Conservation (phyloP, 116 monocot species). For the Zostera marina region DNA sequence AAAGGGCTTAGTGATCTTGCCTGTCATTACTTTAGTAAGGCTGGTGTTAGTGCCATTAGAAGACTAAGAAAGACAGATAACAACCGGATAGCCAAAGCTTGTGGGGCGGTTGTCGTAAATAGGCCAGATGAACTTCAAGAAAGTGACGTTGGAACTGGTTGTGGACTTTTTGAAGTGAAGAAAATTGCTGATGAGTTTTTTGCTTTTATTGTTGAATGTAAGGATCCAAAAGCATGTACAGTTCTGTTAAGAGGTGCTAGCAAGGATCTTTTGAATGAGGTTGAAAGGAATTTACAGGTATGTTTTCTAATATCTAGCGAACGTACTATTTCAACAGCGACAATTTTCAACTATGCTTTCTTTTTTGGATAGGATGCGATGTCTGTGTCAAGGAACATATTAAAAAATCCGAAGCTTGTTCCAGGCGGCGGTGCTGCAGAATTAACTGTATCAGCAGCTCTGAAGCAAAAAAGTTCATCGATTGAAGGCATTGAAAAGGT, state of each 20-base stretch:
- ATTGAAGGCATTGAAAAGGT: conserved; percentile 96
- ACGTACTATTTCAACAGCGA: background rate
- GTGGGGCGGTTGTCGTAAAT: conserved; percentile 85
- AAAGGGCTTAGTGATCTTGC: conserved; percentile 94
- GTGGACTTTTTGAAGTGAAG: conserved; percentile 84
- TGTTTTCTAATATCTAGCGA: background rate
- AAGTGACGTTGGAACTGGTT: conserved; percentile 85
- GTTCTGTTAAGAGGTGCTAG: conserved; percentile 86
- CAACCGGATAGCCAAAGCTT: conserved; percentile 81
- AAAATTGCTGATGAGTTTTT: conserved; percentile 95
- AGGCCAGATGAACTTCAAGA: conserved; percentile 96
- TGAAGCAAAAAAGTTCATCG: conserved; percentile 92
- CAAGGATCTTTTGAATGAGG: conserved; percentile 94
- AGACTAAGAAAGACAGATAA: conserved; percentile 81
- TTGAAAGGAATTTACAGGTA: conserved; percentile 94
- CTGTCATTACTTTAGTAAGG: conserved; percentile 79
- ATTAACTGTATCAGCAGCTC: conserved; percentile 72
- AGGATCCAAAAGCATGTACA: conserved; percentile 86
- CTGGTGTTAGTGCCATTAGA: conserved; percentile 80
- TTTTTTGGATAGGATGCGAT: conserved; percentile 55
- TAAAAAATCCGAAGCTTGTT: conserved; percentile 89
- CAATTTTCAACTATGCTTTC: background rate
- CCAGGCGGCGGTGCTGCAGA: conserved; percentile 93
- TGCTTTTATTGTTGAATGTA: conserved; percentile 73
- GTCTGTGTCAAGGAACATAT: conserved; percentile 79